Percentiles rank a stretch among this genome's conserved stretches.
Evolutionary conservation across 1,139 yeast genomes (phyloP).

Genomic region (Yamadazyma triangularis): DNA sequence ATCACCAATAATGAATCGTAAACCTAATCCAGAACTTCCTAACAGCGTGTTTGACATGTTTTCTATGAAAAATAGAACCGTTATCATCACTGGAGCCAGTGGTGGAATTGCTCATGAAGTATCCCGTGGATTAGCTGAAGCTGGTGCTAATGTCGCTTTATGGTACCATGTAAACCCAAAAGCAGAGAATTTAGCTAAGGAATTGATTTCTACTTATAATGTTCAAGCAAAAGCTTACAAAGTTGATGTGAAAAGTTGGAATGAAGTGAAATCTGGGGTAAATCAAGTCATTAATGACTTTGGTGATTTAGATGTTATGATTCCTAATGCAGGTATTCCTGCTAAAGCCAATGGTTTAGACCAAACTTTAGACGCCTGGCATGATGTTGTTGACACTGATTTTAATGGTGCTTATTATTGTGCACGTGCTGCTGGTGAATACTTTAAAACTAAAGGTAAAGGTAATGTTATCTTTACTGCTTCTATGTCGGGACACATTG

Average conservation of each 20-base stretch:
- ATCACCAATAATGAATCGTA: constrained; percentile 10
- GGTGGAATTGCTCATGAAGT: constrained; percentile 78
- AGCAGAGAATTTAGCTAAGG: constrained; percentile 58
- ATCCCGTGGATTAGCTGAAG: constrained; percentile 78
- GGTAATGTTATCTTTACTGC: constrained; percentile 60
- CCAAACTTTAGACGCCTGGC: constrained; percentile 32
- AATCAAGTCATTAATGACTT: constrained; percentile 10
- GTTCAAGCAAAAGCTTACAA: constrained; percentile 63
- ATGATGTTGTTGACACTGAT: constrained; percentile 55
- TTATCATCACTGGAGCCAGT: constrained; percentile 78
- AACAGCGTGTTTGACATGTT: constrained; percentile 42
- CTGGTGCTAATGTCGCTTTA: constrained; percentile 59
- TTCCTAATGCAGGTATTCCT: constrained; percentile 17
- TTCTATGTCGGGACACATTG: constrained; percentile 56
- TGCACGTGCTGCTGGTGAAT: constrained; percentile 48
- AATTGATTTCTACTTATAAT: constrained; percentile 51
- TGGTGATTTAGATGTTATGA: constrained; percentile 16
- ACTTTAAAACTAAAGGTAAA: constrained; percentile 42
- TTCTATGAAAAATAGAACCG: constrained; percentile 70
- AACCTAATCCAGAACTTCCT: constrained; percentile 20
- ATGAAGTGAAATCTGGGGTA: constrained; percentile 44
- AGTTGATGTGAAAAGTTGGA: constrained; percentile 58
- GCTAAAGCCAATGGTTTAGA: constrained; percentile 31
- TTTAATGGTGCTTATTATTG: constrained; percentile 59
- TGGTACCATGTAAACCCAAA: constrained; percentile 37